Percentiles rank a stretch among this genome's conserved stretches.
phyloP scores from a whole-genome alignment of 352 stramenopile genomes.

The Ophiocytium majus region DNA sequence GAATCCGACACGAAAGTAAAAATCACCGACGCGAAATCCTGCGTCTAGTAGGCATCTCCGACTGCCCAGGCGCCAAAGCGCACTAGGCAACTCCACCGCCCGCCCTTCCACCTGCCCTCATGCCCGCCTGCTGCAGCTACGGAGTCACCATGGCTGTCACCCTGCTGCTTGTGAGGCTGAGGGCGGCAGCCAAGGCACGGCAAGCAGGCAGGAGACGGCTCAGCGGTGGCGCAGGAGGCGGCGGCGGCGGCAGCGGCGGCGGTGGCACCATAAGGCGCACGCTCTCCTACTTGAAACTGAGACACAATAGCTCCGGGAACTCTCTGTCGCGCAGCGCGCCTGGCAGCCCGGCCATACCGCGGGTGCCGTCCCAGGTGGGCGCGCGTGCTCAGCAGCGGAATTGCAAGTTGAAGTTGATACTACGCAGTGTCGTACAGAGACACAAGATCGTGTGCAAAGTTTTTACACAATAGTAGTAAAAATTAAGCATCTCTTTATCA shows the following conservation, averaged over 20 bases:
- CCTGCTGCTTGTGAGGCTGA: conserved; percentile 3
- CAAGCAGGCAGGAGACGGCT: not conserved
- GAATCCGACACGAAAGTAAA: no score
- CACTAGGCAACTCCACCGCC: no score
- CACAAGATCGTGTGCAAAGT: no score
- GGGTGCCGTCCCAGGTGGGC: not conserved
- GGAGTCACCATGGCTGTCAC: conserved; percentile 23
- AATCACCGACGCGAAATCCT: no score
- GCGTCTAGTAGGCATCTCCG: no score
- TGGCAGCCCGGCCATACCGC: conserved; percentile 1
- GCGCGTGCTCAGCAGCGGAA: no score
- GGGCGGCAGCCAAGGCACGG: not conserved
- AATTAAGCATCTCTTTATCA: no score
- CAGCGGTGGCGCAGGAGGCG: not conserved
- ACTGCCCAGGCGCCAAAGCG: no score
- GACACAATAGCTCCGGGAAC: not conserved
- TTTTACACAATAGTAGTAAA: no score
- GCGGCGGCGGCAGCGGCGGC: not conserved
- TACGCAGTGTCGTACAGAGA: no score
- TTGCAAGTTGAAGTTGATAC: no score
- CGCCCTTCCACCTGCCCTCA: no score
- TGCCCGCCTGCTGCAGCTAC: conserved; percentile 1
- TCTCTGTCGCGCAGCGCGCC: not conserved
- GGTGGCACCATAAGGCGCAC: not conserved
- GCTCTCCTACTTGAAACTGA: conserved; percentile 9